These are phyloP conservation scores for Evansstolkia leycettana DNA, from an alignment of 495 filamentous ascomycete genomes.

Conservation along the genomic window DNA sequence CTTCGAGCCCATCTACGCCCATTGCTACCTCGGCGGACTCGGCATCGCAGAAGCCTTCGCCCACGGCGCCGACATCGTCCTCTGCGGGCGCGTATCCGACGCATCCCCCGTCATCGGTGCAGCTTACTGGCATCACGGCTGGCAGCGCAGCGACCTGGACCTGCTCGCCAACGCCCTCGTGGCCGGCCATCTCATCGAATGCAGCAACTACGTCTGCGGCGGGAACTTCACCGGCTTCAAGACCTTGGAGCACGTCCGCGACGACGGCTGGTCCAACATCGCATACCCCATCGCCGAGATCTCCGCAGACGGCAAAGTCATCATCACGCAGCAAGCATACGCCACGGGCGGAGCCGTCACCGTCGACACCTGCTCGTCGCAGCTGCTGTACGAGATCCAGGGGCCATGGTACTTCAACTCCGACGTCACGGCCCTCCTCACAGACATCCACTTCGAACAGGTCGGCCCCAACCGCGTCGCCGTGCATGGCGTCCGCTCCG, in stretches of 20 bases:
- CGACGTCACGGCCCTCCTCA: slow-evolving; percentile 42
- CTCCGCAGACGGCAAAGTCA: slow-evolving; percentile 28
- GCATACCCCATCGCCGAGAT: slow-evolving; percentile 51
- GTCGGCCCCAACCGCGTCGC: slow-evolving; percentile 23
- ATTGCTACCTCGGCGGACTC: slow-evolving; percentile 39
- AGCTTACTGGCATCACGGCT: slow-evolving; percentile 37
- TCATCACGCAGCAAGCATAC: slow-evolving; percentile 31
- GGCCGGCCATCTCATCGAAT: slow-evolving; percentile 45
- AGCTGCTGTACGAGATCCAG: slow-evolving; percentile 50
- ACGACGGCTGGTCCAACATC: slow-evolving; percentile 32
- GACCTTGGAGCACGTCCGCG: slow-evolving; percentile 16
- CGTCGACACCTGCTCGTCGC: slow-evolving; percentile 39
- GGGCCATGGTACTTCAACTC: slow-evolving; percentile 45
- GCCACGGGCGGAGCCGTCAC: slow-evolving; percentile 24
- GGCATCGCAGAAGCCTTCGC: slow-evolving; percentile 37
- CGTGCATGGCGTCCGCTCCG: background rate
- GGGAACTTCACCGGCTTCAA: slow-evolving; percentile 49
- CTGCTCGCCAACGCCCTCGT: slow-evolving; percentile 40
- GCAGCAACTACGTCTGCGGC: slow-evolving; percentile 41
- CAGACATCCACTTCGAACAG: slow-evolving; percentile 34
- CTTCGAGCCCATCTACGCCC: slow-evolving; percentile 42
- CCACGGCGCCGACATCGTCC: slow-evolving; percentile 44
- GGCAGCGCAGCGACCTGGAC: slow-evolving; percentile 30
- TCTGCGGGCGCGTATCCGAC: slow-evolving; percentile 44
- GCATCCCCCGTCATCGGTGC: slow-evolving; percentile 41